Conservation (phyloP, 306 rosid genomes). For the Dryas alaskensis region DNA sequence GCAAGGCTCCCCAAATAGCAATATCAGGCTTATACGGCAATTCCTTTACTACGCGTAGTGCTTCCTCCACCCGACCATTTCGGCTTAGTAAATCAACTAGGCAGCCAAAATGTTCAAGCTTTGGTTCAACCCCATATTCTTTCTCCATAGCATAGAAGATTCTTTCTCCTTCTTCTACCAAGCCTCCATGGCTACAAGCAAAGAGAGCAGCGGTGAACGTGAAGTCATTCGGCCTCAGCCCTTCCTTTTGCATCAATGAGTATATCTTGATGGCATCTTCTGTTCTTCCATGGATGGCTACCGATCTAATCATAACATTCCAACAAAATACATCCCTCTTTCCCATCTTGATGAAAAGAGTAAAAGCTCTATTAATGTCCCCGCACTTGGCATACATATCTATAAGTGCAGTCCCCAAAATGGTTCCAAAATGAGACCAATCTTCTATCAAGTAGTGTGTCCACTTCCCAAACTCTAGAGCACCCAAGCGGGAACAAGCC, state of each 20-base stretch:
- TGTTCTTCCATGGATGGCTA: constrained; percentile 28
- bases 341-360: constrained; percentile 23
- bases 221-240: constrained; percentile 26
- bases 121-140: constrained; percentile 14
- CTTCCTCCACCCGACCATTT: constrained; percentile 32
- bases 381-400: constrained; percentile 36
- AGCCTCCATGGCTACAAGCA: constrained; percentile 35
- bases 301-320: constrained; percentile 30
- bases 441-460: constrained; percentile 23
- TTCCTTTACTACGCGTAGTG: constrained; percentile 1
- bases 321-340: constrained; percentile 32
- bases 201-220: constrained; percentile 27
- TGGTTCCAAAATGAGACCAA: constrained; percentile 28
- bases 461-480: constrained; percentile 26
- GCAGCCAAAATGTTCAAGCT: constrained; percentile 29
- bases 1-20: constrained; percentile 32
- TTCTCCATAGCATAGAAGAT: constrained; percentile 26
- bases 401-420: constrained; percentile 27
- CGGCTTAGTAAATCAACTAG: constrained; percentile 28
- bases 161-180: constrained; percentile 25
- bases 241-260: constrained; percentile 22
- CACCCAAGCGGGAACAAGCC: constrained; percentile 30
- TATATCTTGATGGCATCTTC: constrained; percentile 28
- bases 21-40: constrained; percentile 29
- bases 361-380: constrained; percentile 27